Conservation (phyloP, 169 alveolate genomes). For the Plasmodium coatneyi region DNA sequence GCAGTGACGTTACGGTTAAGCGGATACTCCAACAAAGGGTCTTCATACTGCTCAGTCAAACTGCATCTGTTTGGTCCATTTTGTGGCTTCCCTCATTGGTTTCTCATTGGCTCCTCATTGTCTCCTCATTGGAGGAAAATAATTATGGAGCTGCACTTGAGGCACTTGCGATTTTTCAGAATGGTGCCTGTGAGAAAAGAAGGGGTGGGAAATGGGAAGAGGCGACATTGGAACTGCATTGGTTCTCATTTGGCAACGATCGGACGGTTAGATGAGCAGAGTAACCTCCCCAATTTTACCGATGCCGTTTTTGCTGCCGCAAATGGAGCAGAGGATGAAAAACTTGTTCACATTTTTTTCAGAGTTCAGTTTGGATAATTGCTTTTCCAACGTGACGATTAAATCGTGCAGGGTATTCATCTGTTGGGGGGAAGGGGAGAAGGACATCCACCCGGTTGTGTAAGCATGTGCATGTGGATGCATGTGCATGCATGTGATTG, state of each 20-base stretch:
- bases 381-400: slow-evolving; percentile 66
- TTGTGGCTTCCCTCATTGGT: not conserved
- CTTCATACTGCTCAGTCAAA: not conserved
- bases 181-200: slow-evolving; percentile 9
- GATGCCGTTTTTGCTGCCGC: slow-evolving; percentile 52
- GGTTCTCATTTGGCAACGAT: not conserved
- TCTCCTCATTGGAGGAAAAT: slow-evolving; percentile 25
- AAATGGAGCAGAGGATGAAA: slow-evolving; percentile 46
- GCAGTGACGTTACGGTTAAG: slow-evolving; percentile 55
- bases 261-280: not conserved
- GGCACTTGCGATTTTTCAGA: slow-evolving; percentile 60
- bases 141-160: slow-evolving; percentile 38
- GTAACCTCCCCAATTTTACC: slow-evolving; percentile 2
- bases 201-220: not conserved
- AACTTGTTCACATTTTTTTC: slow-evolving; percentile 52
- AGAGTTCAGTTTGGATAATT: slow-evolving; percentile 34
- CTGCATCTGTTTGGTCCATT: not conserved
- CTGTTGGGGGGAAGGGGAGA: not conserved
- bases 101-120: not conserved
- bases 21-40: not conserved
- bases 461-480: not conserved
- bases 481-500: not conserved
- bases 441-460: not conserved
- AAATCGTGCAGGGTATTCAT: slow-evolving; percentile 70
- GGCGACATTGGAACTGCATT: not conserved